Evolutionary conservation across 2,329 filamentous ascomycete species (phyloP), one percentile per base, ranked within the genome.

Genomic region (Torrubiella hemipterigena): DNA sequence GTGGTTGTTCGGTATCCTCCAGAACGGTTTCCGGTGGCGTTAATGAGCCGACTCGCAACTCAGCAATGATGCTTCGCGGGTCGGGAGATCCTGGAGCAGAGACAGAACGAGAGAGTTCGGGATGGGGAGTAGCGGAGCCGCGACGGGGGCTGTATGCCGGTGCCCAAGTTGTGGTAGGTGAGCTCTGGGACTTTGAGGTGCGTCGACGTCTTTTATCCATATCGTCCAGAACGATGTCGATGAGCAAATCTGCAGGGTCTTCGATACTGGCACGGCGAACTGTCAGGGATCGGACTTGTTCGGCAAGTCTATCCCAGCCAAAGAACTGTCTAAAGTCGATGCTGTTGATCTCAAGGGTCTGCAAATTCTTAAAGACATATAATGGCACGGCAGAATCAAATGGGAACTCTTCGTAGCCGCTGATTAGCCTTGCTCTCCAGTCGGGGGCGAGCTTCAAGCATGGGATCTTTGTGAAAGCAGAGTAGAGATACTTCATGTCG

Each of bases 261-360:
- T 95, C 86, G 27, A 98, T 68, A 40, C 79, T 77, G 33, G 83
- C 89, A 43, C 86, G 77, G 59, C 86, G 94, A 41, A 98, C 65
- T 3, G 83, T 91, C 41, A 98, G 65, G 39, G 85, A 93, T 37
- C 86, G 78, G 39, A 98, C 63, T 54, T 95, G 87, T 50, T 98
- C 91, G 7, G 91, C 82, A 34, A 96, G 61, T 36, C 82, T 77
- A 52, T 98, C 89, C 91, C 91, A 98, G 35, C 91, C 91, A 56
- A 86, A 94, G 59, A 96, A 95, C 46, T 94, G 87, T 38, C 91
- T 77, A 51, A 94, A 95, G 56, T 98, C 91, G 50, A 96, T 81
- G 58, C 93, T 87, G 59, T 80, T 87, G 32, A 98, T 83, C 55
- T 98, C 91, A 41, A 98, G 67, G 15, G 85, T 81, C 56, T 89